Conservation (phyloP, 2,329 filamentous ascomycete species). For the Cladophialophora immunda region DNA sequence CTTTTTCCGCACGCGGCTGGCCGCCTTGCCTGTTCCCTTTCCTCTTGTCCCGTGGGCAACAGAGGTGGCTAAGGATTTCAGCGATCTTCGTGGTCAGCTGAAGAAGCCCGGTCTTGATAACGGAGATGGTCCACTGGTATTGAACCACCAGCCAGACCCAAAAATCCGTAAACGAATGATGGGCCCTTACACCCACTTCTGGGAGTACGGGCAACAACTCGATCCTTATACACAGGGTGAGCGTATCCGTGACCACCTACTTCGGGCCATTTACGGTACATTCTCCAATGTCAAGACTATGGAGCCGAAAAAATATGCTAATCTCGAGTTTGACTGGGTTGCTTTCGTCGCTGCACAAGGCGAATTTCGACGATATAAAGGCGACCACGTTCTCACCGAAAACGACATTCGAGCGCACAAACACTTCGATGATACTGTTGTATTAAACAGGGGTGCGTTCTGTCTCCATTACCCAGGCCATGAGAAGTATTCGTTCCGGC, state of each 20-base stretch:
- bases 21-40: constrained; percentile 9
- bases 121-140: neutral
- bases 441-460: constrained; percentile 94
- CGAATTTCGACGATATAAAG: constrained; percentile 20
- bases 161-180: constrained; percentile 8
- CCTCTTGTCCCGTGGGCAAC: constrained; percentile 21
- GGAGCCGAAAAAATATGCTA: constrained; percentile 29
- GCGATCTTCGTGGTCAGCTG: constrained; percentile 14
- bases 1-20: constrained; percentile 22
- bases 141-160: neutral
- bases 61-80: constrained; percentile 17
- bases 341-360: constrained; percentile 21
- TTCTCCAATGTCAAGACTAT: constrained; percentile 37
- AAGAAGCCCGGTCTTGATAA: constrained; percentile 16
- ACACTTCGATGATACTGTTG: constrained; percentile 69
- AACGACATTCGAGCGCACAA: constrained; percentile 11
- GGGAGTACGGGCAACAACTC: constrained; percentile 29
- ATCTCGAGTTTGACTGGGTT: constrained; percentile 34
- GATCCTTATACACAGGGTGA: constrained; percentile 34
- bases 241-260: constrained; percentile 32
- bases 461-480: constrained; percentile 63
- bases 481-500: constrained; percentile 16
- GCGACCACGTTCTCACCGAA: constrained; percentile 17
- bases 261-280: constrained; percentile 36
- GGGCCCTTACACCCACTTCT: constrained; percentile 16